A percentile compares a stretch with the other conserved stretches of the same genome.
Conservation (phyloP, 306 rosid genomes). For the Macrotyloma uniflorum region DNA sequence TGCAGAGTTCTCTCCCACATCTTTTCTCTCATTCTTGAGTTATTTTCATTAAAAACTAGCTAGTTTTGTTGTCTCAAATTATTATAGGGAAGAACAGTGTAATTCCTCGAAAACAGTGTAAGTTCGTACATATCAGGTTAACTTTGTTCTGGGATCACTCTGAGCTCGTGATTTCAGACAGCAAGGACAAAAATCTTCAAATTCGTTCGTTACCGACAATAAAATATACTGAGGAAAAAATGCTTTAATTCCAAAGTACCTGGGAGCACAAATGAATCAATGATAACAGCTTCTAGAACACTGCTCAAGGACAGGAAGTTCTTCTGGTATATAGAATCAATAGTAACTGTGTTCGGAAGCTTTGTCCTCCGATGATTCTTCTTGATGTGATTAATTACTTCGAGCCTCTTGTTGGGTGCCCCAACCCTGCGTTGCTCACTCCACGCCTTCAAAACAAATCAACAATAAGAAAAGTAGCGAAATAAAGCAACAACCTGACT, state of each 20-base stretch:
- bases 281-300: constrained; percentile 70
- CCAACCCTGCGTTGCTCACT: constrained; percentile 70
- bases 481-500: neutral
- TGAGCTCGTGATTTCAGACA: neutral
- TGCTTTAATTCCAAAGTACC: constrained; percentile 47
- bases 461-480: neutral
- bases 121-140: neutral
- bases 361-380: constrained; percentile 62
- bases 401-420: constrained; percentile 76
- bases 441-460: constrained; percentile 68
- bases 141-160: neutral
- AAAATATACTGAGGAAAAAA: neutral
- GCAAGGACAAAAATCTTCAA: neutral
- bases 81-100: neutral
- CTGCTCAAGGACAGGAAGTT: constrained; percentile 76
- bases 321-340: constrained; percentile 82
- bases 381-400: constrained; percentile 55
- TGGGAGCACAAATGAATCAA: constrained; percentile 81
- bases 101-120: neutral
- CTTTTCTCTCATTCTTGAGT: neutral
- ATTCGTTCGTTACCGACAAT: constrained; percentile 2
- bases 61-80: neutral
- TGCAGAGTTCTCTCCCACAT: neutral
- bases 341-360: constrained; percentile 76
- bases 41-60: neutral